phyloP scores from a whole-genome alignment of 2,329 filamentous ascomycete species.

The Ceratocystis ficicola region DNA sequence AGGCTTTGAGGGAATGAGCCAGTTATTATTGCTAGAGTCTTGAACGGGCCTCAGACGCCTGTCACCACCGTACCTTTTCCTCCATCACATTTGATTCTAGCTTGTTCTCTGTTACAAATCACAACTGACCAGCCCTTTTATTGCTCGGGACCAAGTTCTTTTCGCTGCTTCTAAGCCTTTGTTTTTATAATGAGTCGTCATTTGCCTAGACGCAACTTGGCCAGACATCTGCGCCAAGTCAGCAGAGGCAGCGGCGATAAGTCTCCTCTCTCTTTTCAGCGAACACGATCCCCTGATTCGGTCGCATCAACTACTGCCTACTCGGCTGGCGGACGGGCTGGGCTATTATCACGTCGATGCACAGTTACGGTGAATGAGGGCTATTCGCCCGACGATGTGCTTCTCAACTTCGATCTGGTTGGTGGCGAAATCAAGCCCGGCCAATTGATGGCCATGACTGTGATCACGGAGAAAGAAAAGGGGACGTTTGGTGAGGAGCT shows the following conservation, averaged over 20 bases:
- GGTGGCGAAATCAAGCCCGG: constrained; percentile 51
- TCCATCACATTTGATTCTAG: not conserved
- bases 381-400: constrained; percentile 64
- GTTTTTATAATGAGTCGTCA: constrained; percentile 32
- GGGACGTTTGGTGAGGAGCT: constrained; percentile 9
- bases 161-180: constrained; percentile 28
- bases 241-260: constrained; percentile 39
- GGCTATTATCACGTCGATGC: constrained; percentile 36
- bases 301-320: constrained; percentile 17
- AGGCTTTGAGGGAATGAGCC: constrained; percentile 4
- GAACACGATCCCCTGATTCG: constrained; percentile 34
- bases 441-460: constrained; percentile 59
- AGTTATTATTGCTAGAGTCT: constrained; percentile 3
- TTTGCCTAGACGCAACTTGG: constrained; percentile 28
- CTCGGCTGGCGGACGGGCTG: constrained; percentile 16
- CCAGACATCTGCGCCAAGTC: constrained; percentile 42
- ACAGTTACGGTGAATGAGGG: constrained; percentile 55
- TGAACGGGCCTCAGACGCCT: constrained; percentile 9
- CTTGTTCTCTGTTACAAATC: not conserved
- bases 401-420: constrained; percentile 64
- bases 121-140: not conserved
- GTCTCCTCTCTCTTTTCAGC: constrained; percentile 38
- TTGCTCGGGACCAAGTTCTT: constrained; percentile 32
- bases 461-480: constrained; percentile 41
- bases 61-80: not conserved